Evolutionary conservation across 805 yeast species (phyloP).

Genomic region (Schwanniomyces polymorphus): DNA sequence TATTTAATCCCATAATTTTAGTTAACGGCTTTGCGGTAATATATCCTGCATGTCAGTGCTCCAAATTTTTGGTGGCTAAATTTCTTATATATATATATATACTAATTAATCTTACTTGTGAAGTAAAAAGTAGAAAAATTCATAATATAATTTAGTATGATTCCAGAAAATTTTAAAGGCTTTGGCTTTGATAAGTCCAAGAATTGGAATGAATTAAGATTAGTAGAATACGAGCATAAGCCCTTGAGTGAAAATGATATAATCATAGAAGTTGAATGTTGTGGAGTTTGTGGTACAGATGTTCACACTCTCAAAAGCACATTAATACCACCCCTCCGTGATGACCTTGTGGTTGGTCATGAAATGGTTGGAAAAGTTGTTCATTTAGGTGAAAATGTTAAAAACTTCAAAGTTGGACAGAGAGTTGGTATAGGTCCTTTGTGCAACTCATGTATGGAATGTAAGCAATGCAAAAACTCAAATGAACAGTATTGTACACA

Average conservation of each 20-base stretch:
- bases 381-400: slow-evolving; percentile 56
- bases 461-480: slow-evolving; percentile 48
- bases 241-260: slow-evolving; percentile 40
- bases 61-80: too few relatives aligned
- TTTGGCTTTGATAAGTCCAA: slow-evolving; percentile 28
- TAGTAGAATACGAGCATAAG: slow-evolving; percentile 28
- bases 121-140: too few relatives aligned
- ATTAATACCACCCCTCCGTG: slow-evolving; percentile 43
- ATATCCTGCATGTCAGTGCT: too few relatives aligned
- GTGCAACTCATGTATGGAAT: slow-evolving; percentile 60
- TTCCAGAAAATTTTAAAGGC: slow-evolving; percentile 29
- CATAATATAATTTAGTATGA: too few relatives aligned
- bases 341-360: slow-evolving; percentile 56
- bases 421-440: slow-evolving; percentile 83
- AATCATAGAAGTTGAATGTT: slow-evolving; percentile 57
- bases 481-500: slow-evolving; percentile 52
- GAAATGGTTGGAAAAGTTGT: slow-evolving; percentile 65
- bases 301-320: slow-evolving; percentile 54
- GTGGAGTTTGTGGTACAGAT: slow-evolving; percentile 68
- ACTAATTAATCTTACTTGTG: too few relatives aligned
- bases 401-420: slow-evolving; percentile 59
- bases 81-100: too few relatives aligned
- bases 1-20: too few relatives aligned
- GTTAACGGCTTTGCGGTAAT: too few relatives aligned
- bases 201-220: slow-evolving; percentile 33